phyloP scores from a whole-genome alignment of 139 green algal genomes.

The Mesotaenium endlicherianum region DNA sequence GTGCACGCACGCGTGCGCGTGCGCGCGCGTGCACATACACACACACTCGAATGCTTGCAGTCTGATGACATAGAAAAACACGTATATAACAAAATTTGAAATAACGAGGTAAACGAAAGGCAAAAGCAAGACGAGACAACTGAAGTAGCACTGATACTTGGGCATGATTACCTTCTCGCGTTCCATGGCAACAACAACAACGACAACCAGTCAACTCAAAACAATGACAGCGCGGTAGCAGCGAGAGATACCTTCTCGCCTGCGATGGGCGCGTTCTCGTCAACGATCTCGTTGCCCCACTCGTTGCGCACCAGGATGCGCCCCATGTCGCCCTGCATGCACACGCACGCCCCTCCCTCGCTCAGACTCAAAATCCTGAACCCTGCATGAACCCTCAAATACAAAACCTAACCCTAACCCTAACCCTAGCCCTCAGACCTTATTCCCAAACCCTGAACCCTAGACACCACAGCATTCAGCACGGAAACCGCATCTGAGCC shows the following conservation, averaged over 20 bases:
- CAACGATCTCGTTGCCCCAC: slow-evolving; percentile 64
- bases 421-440: no score
- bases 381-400: not conserved
- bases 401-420: not conserved
- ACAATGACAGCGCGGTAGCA: not conserved
- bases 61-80: no score
- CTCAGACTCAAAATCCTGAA: not conserved
- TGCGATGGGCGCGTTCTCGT: slow-evolving; percentile 55
- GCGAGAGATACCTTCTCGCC: slow-evolving; percentile 50
- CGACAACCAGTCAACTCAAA: not conserved
- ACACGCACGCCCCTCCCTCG: not conserved
- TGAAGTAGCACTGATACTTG: not conserved
- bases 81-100: not conserved
- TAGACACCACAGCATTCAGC: not conserved
- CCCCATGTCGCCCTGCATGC: slow-evolving; percentile 57
- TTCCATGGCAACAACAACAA: no score
- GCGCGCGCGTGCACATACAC: no score
- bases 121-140: not conserved
- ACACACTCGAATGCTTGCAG: no score
- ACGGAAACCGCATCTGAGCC: not conserved
- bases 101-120: not conserved
- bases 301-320: slow-evolving; percentile 63
- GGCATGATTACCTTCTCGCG: not conserved
- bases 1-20: no score
- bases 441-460: not conserved